A percentile compares a stretch with the other conserved stretches of the same genome.
phyloP scores from a whole-genome alignment of 768 basidiomycete species.

The Mycena latifolia region DNA sequence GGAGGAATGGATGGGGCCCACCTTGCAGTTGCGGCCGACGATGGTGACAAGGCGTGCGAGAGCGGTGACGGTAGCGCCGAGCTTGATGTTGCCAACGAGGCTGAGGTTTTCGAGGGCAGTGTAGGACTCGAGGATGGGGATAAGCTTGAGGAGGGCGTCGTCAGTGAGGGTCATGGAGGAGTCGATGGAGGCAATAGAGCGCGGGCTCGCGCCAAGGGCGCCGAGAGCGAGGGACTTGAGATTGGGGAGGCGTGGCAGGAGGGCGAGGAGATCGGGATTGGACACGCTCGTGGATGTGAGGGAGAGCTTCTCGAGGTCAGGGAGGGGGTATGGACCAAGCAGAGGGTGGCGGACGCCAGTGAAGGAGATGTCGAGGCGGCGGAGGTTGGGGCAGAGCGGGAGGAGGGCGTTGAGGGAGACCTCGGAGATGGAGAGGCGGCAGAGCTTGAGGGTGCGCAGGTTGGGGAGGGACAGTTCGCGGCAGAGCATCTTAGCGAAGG shows the following conservation, averaged over 20 bases:
- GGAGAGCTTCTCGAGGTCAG: slow-evolving; percentile 69
- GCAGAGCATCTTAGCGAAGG: slow-evolving; percentile 60
- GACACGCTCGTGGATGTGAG: slow-evolving; percentile 67
- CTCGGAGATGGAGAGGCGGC: slow-evolving; percentile 66
- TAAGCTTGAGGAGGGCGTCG: slow-evolving; percentile 56
- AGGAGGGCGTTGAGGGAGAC: slow-evolving; percentile 57
- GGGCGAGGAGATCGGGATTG: slow-evolving; percentile 52
- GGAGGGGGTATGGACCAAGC: slow-evolving; percentile 19
- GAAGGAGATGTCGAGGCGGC: slow-evolving; percentile 74
- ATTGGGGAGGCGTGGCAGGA: slow-evolving; percentile 53
- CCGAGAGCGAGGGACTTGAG: slow-evolving; percentile 68
- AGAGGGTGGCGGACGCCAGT: slow-evolving; percentile 62
- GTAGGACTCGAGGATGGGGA: slow-evolving; percentile 51
- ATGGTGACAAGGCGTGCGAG: slow-evolving; percentile 59
- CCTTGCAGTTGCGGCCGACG: slow-evolving; percentile 73
- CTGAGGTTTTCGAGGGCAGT: slow-evolving; percentile 63
- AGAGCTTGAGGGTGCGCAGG: slow-evolving; percentile 69
- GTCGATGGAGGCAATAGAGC: slow-evolving; percentile 58
- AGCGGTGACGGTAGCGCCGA: slow-evolving; percentile 53
- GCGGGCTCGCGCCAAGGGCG: slow-evolving; percentile 65
- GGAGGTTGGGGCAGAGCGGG: slow-evolving; percentile 60
- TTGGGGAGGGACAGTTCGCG: slow-evolving; percentile 48
- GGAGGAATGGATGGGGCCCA: slow-evolving; percentile 36
- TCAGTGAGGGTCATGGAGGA: slow-evolving; percentile 70
- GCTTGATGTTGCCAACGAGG: slow-evolving; percentile 73